phyloP scores from a whole-genome alignment of 2,329 filamentous ascomycete genomes.

The Aquanectria penicillioides region DNA sequence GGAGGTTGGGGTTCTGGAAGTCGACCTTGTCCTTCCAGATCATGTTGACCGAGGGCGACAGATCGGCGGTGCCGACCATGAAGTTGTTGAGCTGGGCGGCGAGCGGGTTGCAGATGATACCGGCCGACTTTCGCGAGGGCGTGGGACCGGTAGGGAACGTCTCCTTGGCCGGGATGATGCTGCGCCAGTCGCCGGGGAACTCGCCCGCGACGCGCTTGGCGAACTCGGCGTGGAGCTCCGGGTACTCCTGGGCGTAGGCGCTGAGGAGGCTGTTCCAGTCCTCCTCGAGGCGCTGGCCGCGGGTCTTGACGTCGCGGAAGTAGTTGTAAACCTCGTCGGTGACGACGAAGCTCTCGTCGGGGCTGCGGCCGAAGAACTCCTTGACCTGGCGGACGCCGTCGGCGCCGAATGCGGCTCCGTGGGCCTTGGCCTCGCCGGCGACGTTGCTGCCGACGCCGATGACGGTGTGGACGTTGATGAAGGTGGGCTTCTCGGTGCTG shows the following conservation, averaged over 20 bases:
- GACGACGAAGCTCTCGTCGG: constrained; percentile 49
- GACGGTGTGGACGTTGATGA: constrained; percentile 67
- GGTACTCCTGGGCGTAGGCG: constrained; percentile 55
- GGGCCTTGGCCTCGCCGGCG: constrained; percentile 63
- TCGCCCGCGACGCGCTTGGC: constrained; percentile 57
- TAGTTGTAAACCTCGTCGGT: constrained; percentile 60
- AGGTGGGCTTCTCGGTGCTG: constrained; percentile 60
- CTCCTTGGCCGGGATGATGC: constrained; percentile 56
- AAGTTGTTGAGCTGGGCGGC: constrained; percentile 57
- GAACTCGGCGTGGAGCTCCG: constrained; percentile 62
- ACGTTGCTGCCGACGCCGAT: constrained; percentile 63
- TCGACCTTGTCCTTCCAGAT: constrained; percentile 62
- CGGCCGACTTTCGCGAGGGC: constrained; percentile 60
- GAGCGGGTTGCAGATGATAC: constrained; percentile 60
- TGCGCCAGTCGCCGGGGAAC: constrained; percentile 58
- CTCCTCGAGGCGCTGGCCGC: constrained; percentile 56
- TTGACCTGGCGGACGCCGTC: constrained; percentile 59
- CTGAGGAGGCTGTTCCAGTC: constrained; percentile 57
- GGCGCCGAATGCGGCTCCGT: constrained; percentile 66
- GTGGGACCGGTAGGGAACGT: constrained; percentile 58
- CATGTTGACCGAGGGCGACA: constrained; percentile 65
- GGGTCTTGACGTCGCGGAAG: constrained; percentile 56
- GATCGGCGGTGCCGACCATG: constrained; percentile 64
- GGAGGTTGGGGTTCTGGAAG: constrained; percentile 56
- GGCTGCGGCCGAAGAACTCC: constrained; percentile 45